Base-by-base conservation (phyloP, 805 yeast species). In the Saccharomycopsis lassenensis region DNA sequence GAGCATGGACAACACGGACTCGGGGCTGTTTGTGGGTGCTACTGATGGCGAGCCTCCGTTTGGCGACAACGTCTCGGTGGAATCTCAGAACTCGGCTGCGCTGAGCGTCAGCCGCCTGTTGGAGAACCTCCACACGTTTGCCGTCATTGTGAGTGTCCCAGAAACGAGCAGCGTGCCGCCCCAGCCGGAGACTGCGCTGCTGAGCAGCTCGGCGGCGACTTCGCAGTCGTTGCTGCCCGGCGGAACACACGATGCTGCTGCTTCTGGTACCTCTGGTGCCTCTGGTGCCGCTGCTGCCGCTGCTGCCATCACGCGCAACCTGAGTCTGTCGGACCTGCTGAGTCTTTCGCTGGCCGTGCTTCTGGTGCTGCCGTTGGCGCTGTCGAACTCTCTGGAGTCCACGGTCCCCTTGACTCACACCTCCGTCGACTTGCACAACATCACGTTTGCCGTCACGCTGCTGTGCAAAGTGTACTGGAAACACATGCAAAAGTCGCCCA, bases 71-170 rank as follows among this genome's bases (percentile, higher is more conserved):
- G n/a, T n/a, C n/a, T n/a, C n/a, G n/a, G n/a, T n/a, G n/a, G n/a
- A n/a, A n/a, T n/a, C n/a, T n/a, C n/a, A n/a, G n/a, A n/a, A n/a
- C n/a, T n/a, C n/a, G n/a, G n/a, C n/a, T n/a, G n/a, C n/a, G n/a
- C n/a, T n/a, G n/a, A n/a, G n/a, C n/a, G n/a, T n/a, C n/a, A n/a
- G n/a, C n/a, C n/a, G n/a, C n/a, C n/a, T n/a, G n/a, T n/a, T n/a
- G n/a, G n/a, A n/a, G n/a, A n/a, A n/a, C n/a, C 29, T 40, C 21
- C 46, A 43, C 20, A 40, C 42, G 4, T 40, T 43, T 35, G 46
- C 35, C 3, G 23, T 43, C 14, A 37, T 37, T 3, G 36, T 43
- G 10, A 36, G 42, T 11, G 19, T 38, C 7, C 46, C 45, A 14
- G 30, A 33, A n/a, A 27, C 10, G 26, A 19, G 8, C 10, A 15